Percentiles rank a stretch among this genome's conserved stretches.
Conservation (phyloP, 768 basidiomycete genomes). For the Leccinellum luteum region DNA sequence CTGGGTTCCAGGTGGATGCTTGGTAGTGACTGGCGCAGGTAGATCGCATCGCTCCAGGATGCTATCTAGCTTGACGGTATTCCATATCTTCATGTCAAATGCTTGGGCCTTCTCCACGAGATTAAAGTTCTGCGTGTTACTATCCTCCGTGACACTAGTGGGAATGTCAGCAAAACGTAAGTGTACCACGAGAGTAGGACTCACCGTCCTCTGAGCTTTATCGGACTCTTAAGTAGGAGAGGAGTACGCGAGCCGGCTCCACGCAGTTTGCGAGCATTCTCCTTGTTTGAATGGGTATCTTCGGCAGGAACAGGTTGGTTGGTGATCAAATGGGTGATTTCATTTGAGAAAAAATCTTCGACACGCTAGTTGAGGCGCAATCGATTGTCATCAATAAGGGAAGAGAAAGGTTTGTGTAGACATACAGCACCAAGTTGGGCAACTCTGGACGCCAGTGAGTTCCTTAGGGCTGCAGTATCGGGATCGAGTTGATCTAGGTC, state of each 20-base stretch:
- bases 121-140: slow-evolving; percentile 37
- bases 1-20: slow-evolving; percentile 29
- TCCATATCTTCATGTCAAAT: slow-evolving; percentile 89
- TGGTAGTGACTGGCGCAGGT: slow-evolving; percentile 27
- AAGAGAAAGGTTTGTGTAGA: slow-evolving; percentile 15
- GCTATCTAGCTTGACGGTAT: slow-evolving; percentile 62
- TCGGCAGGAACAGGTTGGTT: slow-evolving; percentile 43
- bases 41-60: slow-evolving; percentile 66
- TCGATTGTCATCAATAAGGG: slow-evolving; percentile 1
- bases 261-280: slow-evolving; percentile 50
- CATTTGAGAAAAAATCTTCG: slow-evolving; percentile 85
- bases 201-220: slow-evolving; percentile 59
- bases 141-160: slow-evolving; percentile 31
- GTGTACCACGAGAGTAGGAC: slow-evolving; percentile 13
- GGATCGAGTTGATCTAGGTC: slow-evolving; percentile 55
- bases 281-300: slow-evolving; percentile 52
- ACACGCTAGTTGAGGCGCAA: slow-evolving; percentile 52
- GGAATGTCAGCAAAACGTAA: slow-evolving; percentile 3
- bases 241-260: slow-evolving; percentile 21
- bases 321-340: slow-evolving; percentile 87
- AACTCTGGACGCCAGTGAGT: slow-evolving; percentile 54
- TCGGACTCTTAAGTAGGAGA: slow-evolving; percentile 58
- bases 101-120: slow-evolving; percentile 64
- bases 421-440: slow-evolving; percentile 75
- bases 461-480: slow-evolving; percentile 34